These are phyloP conservation scores for Avena sativa DNA, from an alignment of 176 grass and related monocot genomes.

Conservation along the genomic window DNA sequence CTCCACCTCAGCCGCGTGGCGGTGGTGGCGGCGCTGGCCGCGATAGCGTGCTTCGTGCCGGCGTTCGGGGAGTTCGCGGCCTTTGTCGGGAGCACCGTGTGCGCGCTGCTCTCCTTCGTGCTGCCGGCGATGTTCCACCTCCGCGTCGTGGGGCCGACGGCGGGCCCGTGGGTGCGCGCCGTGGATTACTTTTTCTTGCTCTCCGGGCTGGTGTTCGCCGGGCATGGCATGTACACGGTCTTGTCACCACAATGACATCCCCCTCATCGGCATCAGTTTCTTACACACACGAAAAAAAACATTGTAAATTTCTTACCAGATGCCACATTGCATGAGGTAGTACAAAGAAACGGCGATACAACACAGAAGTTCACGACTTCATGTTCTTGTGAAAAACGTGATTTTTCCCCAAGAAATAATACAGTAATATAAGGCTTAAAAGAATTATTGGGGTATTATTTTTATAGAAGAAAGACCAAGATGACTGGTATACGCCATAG, in stretches of 20 bases:
- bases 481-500: no score
- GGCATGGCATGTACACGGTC: slow-evolving; percentile 54
- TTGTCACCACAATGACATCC: neutral
- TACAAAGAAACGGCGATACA: no score
- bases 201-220: slow-evolving; percentile 67
- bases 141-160: slow-evolving; percentile 49
- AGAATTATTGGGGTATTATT: no score
- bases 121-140: slow-evolving; percentile 82
- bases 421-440: no score
- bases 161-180: slow-evolving; percentile 44
- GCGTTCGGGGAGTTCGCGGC: slow-evolving; percentile 75
- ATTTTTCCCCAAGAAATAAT: no score
- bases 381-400: no score
- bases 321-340: no score
- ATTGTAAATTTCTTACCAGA: neutral
- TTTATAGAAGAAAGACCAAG: no score
- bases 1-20: slow-evolving; percentile 69
- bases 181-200: slow-evolving; percentile 67
- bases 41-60: slow-evolving; percentile 79
- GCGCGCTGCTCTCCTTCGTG: slow-evolving; percentile 90
- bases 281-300: neutral
- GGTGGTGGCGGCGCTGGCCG: slow-evolving; percentile 55
- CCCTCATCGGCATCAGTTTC: neutral
- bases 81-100: slow-evolving; percentile 88
- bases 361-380: no score